Percentiles rank a stretch among this genome's conserved stretches.
phyloP scores from a whole-genome alignment of 805 yeast genomes.

The Candida taoyuanica region DNA sequence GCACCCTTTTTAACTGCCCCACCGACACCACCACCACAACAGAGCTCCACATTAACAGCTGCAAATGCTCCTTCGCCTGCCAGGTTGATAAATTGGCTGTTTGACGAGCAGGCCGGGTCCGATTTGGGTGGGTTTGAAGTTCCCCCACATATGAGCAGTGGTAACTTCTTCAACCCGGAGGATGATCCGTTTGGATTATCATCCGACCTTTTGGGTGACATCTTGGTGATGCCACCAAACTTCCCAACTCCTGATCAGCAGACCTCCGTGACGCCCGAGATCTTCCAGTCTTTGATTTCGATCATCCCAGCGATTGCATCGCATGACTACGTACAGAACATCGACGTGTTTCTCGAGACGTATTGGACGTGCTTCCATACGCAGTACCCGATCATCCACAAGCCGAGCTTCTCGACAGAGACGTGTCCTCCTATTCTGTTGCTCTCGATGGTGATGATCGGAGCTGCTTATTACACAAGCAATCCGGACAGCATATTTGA shows the following conservation, averaged over 20 bases:
- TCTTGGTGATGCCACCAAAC: slow-evolving; percentile 28
- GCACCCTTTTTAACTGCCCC: slow-evolving; percentile 10
- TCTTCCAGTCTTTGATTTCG: slow-evolving; percentile 13
- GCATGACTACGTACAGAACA: slow-evolving; percentile 20
- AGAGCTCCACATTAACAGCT: background rate
- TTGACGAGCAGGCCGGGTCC: slow-evolving; percentile 22
- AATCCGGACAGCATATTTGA: slow-evolving; percentile 16
- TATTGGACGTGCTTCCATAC: slow-evolving; percentile 30
- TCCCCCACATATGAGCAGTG: slow-evolving; percentile 19
- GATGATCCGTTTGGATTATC: slow-evolving; percentile 30
- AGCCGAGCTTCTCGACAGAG: slow-evolving; percentile 49
- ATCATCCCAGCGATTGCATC: slow-evolving; percentile 22
- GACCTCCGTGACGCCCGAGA: slow-evolving; percentile 24
- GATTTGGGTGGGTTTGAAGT: slow-evolving; percentile 12
- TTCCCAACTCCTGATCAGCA: slow-evolving; percentile 29
- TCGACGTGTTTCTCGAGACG: slow-evolving; percentile 25
- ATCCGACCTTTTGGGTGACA: slow-evolving; percentile 24
- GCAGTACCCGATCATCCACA: slow-evolving; percentile 46
- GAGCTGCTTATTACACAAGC: slow-evolving; percentile 23
- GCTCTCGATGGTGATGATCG: slow-evolving; percentile 44
- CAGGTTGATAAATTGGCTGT: slow-evolving; percentile 26
- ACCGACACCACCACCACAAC: slow-evolving; percentile 4
- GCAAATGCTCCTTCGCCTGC: slow-evolving; percentile 22
- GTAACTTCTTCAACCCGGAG: slow-evolving; percentile 27
- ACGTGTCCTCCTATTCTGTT: slow-evolving; percentile 48